Percentiles rank a stretch among this genome's conserved stretches.
Conservation (phyloP, 257 asterid species). For the Datura wrightii region DNA sequence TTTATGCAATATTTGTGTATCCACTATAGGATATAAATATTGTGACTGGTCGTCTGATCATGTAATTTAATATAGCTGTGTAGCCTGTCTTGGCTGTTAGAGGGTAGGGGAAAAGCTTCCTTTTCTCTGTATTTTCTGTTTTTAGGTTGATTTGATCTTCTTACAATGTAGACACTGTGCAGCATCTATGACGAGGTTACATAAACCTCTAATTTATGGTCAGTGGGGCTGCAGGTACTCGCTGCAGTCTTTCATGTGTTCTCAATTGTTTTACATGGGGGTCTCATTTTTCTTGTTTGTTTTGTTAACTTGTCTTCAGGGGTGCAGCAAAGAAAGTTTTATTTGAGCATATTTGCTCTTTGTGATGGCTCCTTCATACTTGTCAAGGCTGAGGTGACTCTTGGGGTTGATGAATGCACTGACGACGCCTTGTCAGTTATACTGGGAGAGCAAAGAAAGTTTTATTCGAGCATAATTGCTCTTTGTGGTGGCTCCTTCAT, state of each 20-base stretch:
- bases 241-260: slow-evolving; percentile 46
- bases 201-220: slow-evolving; percentile 46
- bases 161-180: slow-evolving; percentile 47
- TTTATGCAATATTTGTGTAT: slow-evolving; percentile 37
- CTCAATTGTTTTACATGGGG: neutral
- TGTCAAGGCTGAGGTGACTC: too few species aligned
- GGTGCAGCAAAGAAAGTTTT: slow-evolving; percentile 41
- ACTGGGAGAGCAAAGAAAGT: neutral
- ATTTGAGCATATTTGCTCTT: neutral
- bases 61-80: slow-evolving; percentile 7
- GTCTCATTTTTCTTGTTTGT: slow-evolving; percentile 55
- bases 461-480: neutral
- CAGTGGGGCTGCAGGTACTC: slow-evolving; percentile 62
- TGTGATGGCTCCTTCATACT: too few species aligned
- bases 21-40: slow-evolving; percentile 31
- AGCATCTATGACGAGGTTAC: slow-evolving; percentile 61
- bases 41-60: slow-evolving; percentile 25
- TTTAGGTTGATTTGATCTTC: slow-evolving; percentile 39
- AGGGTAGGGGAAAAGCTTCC: slow-evolving; percentile 28
- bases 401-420: too few species aligned
- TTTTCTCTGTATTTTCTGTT: slow-evolving; percentile 21
- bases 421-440: too few species aligned
- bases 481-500: slow-evolving; percentile 10
- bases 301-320: slow-evolving; percentile 57
- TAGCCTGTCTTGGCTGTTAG: slow-evolving; percentile 10